Conservation (phyloP, 257 asterid species). For the Solanum virginianum region DNA sequence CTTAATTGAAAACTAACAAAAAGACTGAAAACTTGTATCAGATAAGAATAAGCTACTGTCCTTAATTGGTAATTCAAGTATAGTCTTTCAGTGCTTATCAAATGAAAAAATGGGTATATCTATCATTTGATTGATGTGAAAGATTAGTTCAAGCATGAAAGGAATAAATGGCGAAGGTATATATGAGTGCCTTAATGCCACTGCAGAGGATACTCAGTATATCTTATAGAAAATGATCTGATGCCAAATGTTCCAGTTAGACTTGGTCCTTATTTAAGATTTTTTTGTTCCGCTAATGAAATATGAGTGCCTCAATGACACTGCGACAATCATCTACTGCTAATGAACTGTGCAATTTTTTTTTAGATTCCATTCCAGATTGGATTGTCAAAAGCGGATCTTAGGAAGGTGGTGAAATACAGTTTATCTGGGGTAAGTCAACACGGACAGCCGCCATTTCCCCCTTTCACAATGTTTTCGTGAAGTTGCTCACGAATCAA, state of each 20-base stretch:
- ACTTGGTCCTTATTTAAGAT: not conserved
- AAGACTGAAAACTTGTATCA: not conserved
- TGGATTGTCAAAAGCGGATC: conserved; percentile 79
- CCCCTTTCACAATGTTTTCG: too few species aligned
- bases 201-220: not conserved
- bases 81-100: not conserved
- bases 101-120: not conserved
- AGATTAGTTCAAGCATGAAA: not conserved
- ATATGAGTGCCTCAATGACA: too few species aligned
- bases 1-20: not conserved
- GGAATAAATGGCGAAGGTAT: not conserved
- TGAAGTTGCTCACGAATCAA: too few species aligned
- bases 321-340: not conserved
- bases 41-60: not conserved
- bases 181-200: not conserved
- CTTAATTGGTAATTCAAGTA: not conserved
- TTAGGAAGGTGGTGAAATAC: conserved; percentile 78
- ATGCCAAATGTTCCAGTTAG: not conserved
- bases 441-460: too few species aligned
- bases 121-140: not conserved
- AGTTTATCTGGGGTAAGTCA: conserved; percentile 81
- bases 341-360: not conserved
- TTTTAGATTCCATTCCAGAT: conserved; percentile 86
- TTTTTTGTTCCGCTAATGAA: not conserved
- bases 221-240: not conserved